Base-by-base conservation (phyloP, 208 protist genomes). In the Leishmania martiniquensis region DNA sequence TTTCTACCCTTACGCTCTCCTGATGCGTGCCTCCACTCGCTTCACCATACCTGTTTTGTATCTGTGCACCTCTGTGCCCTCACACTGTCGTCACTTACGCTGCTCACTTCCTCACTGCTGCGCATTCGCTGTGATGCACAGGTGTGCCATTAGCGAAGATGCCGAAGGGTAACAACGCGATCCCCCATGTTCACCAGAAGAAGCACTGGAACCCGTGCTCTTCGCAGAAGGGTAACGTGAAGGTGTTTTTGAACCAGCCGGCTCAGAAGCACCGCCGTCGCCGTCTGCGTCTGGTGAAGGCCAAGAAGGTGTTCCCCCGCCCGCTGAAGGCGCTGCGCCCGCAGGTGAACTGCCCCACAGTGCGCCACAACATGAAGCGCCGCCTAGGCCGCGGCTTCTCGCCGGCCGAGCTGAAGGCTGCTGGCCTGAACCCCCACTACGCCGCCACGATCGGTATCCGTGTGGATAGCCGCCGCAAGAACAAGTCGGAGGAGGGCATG, bases 301-400 rank as follows among this genome's bases (percentile, higher is more conserved):
- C 97, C 37, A 92, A 93, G 80, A 84, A 87, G 76, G 83, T 98
- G 72, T 99, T 99, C 90, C 99, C 99, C 67, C 94, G 99, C 81
- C 99, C 99, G 70, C 85, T 98, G 51, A 82, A 93, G 66, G 84
- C 92, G 39, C 90, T 99, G 54, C 94, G 98, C 82, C 98, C 99
- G 20, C 90, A 98, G 85, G 98, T 99, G 63, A 98, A 94, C 83
- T 95, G 93, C 91, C 94, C 87, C 44, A 99, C 98, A 45, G 81
- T 95, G 72, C 93, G 95, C 80, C 98, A 99, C 95, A 99, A 99
- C 98, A 98, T 96, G 85, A 98, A 98, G 91, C 78, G 93, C 66
- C 90, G 98, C 70, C 83, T 93, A 54, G 99, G 99, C 77, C 96
- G 97, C 86, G 99, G 99, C 77, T 99, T 99, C 95, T 98, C 98